Base-by-base conservation (phyloP, 805 yeast species). In the Scheffersomyces amazonensis region DNA sequence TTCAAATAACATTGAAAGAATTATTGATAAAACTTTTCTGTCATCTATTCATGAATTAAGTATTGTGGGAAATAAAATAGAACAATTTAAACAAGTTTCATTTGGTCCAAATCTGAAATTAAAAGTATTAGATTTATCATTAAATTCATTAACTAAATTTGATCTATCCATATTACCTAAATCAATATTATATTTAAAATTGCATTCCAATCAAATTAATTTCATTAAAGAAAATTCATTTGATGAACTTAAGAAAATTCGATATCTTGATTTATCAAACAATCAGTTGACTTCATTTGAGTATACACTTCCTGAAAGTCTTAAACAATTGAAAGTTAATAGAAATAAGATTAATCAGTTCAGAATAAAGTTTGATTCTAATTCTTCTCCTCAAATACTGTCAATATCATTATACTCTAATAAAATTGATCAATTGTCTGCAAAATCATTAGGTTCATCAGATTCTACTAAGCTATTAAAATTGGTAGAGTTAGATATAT, bases 31-130 rank as follows among this genome's bases (percentile, higher is more conserved):
- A 6, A 32, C 32, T 5, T 42, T 48, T 22, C 50, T 47, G 2
- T 30, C 35, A 4, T 19, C 40, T 1, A 23, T 54, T 7, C 34
- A 16, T 15, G 54, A 54, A 25, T 37, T 54, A 18, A 47, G 52
- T 36, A 35, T 49, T 15, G 41, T 31, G 23, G 58, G 58, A 1
- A 50, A 57, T 33, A 43, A 41, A 10, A 31, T 52, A 3, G 18
- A 9, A 2, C 18, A 27, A 5, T 35, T 54, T 19, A 25, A 36
- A 15, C 45, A 44, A 21, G 36, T 50, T 10, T 15, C 27, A 3
- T 48, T 46, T 38, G 49, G 29, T 18, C 23, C 9, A 5, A 41
- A 32, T 11, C 40, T 49, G 8, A 16, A 29, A 15, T 43, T 42
- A 20, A 37, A 28, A 13, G 35, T 22, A 3, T 32, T 54, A 21